Base-by-base conservation (phyloP, 2,329 filamentous ascomycete genomes). In the Laburnicola sp. region DNA sequence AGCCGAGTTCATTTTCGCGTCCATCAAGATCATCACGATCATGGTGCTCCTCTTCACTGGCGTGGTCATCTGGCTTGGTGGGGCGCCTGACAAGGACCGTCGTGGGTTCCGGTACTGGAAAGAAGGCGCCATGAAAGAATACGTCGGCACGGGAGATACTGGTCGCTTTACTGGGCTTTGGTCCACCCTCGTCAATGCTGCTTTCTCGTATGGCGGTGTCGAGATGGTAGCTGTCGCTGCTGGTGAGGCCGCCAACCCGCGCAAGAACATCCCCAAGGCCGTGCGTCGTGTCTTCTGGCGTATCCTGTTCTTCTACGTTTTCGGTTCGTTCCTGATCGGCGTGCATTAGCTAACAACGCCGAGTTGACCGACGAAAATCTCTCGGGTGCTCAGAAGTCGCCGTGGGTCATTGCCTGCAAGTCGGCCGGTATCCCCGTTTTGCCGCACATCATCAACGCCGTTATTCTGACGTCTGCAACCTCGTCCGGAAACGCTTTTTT, bases 391-490 rank as follows among this genome's bases (percentile, higher is more conserved):
- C 66, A 69, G 45, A 60, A 56, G 38, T 74, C 70, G 6, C 72
- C 66, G 5, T 73, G 69, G 65, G 66, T 92, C 52, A 88, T 91
- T 56, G 88, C 87, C 16, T 84, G 86, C 32, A 78, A 81, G 8
- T 80, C 83, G 27, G 88, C 87, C 2, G 84, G 86, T 0, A 85
- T 91, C 50, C 78, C 76, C 3, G 85, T 80, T 5, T 80, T 91
- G 3, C 86, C 87, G 0, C 84, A 83, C 4, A 82, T 92, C 48
- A 85, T 92, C 72, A 93, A 93, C 68, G 88, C 87, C 31, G 78
- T 91, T 25, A 86, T 92, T 59, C 79, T 91, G 58, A 88, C 85
- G 0, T 87, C 86, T 0, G 87, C 86, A 0, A 86, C 83, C 73
- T 89, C 86, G 0, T 80, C 86, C 0, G 84, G 82, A 0, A 91